These are phyloP conservation scores for Chlamydomonas incerta DNA, from an alignment of 139 green algal species.

Conservation along the genomic window DNA sequence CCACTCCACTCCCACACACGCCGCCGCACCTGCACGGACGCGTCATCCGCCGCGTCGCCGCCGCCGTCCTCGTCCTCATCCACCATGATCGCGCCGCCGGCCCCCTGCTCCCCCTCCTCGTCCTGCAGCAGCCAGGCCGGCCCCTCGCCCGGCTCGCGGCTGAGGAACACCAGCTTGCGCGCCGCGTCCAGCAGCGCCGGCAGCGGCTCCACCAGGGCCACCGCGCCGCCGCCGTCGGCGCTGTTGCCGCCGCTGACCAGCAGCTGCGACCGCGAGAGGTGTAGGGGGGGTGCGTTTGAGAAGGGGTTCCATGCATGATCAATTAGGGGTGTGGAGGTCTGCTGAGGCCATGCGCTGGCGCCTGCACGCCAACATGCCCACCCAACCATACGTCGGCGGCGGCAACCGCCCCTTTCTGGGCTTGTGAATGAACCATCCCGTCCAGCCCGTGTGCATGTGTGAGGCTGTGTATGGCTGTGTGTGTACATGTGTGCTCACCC, in stretches of 20 bases:
- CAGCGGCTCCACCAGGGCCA: slow-evolving; percentile 61
- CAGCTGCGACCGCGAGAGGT: too few relatives aligned
- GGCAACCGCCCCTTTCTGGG: too few relatives aligned
- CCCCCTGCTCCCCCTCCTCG: not conserved
- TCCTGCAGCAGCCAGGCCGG: not conserved
- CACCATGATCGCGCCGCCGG: not conserved
- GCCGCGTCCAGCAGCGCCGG: slow-evolving; percentile 54
- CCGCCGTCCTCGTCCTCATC: not conserved
- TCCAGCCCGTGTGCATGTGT: too few relatives aligned
- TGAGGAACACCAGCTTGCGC: slow-evolving; percentile 27
- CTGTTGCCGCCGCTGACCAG: slow-evolving; percentile 11
- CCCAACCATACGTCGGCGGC: too few relatives aligned
- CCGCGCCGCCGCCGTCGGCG: not conserved
- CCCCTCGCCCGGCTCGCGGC: not conserved
- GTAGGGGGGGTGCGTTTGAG: too few relatives aligned
- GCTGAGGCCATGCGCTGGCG: too few relatives aligned
- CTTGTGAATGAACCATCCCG: too few relatives aligned
- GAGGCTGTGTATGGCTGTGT: too few relatives aligned
- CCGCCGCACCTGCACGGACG: slow-evolving; percentile 1
- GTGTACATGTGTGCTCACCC: too few relatives aligned
- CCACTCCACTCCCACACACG: not conserved
- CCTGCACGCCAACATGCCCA: too few relatives aligned
- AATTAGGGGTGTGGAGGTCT: too few relatives aligned
- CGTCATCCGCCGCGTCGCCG: not conserved
- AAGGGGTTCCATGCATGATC: too few relatives aligned